These are phyloP conservation scores for Neonectria neomacrospora DNA, from an alignment of 2,329 filamentous ascomycete species.

Conservation along the genomic window DNA sequence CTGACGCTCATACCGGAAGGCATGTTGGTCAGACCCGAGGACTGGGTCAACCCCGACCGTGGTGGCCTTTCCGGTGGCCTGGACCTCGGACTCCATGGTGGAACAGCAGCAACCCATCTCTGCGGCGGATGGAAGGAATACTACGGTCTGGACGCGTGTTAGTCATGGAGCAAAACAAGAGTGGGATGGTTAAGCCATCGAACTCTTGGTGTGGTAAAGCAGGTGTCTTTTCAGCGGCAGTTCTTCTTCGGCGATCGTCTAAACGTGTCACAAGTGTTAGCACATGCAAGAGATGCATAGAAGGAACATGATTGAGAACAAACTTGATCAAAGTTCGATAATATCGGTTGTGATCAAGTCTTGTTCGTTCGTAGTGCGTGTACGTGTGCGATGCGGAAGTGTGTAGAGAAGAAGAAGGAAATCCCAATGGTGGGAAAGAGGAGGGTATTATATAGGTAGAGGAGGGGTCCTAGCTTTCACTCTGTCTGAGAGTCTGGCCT, in stretches of 20 bases:
- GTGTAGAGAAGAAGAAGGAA: conserved; percentile 1
- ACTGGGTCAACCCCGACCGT: background rate
- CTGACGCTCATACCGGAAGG: conserved; percentile 12
- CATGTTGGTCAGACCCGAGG: background rate
- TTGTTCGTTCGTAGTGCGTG: background rate
- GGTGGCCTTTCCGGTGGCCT: background rate
- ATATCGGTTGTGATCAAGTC: background rate
- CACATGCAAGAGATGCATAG: background rate
- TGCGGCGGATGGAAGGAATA: background rate
- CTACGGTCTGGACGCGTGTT: background rate
- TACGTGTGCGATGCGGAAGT: background rate
- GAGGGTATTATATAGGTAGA: background rate
- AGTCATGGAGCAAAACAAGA: background rate
- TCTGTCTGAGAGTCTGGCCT: background rate
- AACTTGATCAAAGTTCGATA: background rate
- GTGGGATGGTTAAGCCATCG: background rate
- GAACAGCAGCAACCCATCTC: background rate
- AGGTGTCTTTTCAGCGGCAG: background rate
- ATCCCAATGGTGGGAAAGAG: background rate
- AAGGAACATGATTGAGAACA: background rate
- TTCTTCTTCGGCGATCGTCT: background rate
- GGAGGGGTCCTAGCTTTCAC: background rate
- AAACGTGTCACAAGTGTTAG: background rate
- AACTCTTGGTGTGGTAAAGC: background rate
- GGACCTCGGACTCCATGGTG: background rate